phyloP scores from a whole-genome alignment of 1,139 yeast genomes.

The Suhomyces bolitotheri region DNA sequence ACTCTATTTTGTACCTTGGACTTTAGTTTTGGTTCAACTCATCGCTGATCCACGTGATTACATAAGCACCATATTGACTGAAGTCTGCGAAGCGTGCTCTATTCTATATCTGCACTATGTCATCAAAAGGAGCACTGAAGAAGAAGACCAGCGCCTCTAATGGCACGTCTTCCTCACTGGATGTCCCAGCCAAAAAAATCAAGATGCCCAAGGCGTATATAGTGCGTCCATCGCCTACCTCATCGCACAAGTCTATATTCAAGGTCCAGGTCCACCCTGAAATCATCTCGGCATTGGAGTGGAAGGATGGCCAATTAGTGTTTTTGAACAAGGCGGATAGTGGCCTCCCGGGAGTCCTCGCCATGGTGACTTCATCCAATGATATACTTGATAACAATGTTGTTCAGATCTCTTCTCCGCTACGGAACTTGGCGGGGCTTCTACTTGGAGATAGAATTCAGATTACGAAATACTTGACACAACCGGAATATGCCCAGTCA shows the following conservation, averaged over 20 bases:
- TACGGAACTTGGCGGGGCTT: conserved; percentile 57
- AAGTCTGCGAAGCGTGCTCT: not conserved
- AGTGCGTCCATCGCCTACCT: conserved; percentile 53
- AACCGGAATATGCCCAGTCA: conserved; percentile 51
- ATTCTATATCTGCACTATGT: conserved; percentile 19
- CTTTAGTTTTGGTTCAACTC: too few species aligned
- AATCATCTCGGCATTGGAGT: conserved; percentile 53
- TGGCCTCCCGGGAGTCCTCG: conserved; percentile 46
- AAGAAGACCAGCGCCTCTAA: conserved; percentile 27
- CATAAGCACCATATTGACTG: not conserved
- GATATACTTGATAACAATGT: conserved; percentile 50
- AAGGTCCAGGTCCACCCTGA: conserved; percentile 54
- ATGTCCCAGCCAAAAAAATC: conserved; percentile 37
- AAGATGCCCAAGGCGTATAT: conserved; percentile 53
- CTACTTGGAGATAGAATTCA: conserved; percentile 72
- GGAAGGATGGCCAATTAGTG: conserved; percentile 56
- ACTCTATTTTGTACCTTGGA: too few species aligned
- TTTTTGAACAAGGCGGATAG: conserved; percentile 49
- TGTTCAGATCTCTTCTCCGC: conserved; percentile 48
- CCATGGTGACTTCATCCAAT: conserved; percentile 41
- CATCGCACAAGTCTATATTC: conserved; percentile 31
- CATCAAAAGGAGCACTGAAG: conserved; percentile 31
- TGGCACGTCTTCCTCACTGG: conserved; percentile 11
- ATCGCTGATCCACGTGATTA: not conserved
- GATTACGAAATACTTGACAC: conserved; percentile 44